Evolutionary conservation across 768 basidiomycete genomes (phyloP).

Genomic region (Trametes elegans): DNA sequence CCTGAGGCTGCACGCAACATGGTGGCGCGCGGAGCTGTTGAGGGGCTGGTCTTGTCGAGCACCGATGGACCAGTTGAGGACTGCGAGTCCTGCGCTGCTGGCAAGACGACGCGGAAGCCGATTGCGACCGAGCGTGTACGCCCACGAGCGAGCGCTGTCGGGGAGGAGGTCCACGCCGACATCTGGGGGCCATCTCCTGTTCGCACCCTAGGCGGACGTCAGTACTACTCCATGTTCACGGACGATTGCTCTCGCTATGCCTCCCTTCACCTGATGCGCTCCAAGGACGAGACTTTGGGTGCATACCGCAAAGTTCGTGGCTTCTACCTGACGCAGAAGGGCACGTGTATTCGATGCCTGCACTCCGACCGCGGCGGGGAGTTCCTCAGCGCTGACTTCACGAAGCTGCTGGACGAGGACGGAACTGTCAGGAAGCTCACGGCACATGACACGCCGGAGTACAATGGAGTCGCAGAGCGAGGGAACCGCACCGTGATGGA

Average conservation of each 20-base stretch:
- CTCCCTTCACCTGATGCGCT: constrained; percentile 31
- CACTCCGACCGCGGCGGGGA: constrained; percentile 43
- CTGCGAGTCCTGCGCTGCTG: constrained; percentile 42
- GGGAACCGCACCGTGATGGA: constrained; percentile 28
- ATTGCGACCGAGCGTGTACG: constrained; percentile 27
- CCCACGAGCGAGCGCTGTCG: constrained; percentile 30
- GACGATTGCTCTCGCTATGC: constrained; percentile 28
- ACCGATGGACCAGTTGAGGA: constrained; percentile 21
- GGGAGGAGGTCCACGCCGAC: constrained; percentile 40
- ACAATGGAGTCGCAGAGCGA: constrained; percentile 42
- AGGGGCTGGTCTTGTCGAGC: constrained; percentile 28
- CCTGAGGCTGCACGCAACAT: constrained; percentile 23
- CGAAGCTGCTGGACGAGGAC: constrained; percentile 27
- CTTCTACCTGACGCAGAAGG: constrained; percentile 34
- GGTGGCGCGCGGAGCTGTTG: constrained; percentile 30
- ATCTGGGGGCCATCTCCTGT: constrained; percentile 46
- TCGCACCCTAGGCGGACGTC: constrained; percentile 19
- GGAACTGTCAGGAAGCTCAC: constrained; percentile 42
- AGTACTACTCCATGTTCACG: constrained; percentile 29
- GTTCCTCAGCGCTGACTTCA: constrained; percentile 29
- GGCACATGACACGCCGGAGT: constrained; percentile 38
- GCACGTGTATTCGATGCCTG: constrained; percentile 30
- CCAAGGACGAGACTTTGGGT: constrained; percentile 35
- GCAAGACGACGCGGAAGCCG: constrained; percentile 37
- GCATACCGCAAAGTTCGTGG: constrained; percentile 36